A percentile compares a stretch with the other conserved stretches of the same genome.
phyloP scores from a whole-genome alignment of 345 rosid genomes.

The Eucalyptus melliodora region DNA sequence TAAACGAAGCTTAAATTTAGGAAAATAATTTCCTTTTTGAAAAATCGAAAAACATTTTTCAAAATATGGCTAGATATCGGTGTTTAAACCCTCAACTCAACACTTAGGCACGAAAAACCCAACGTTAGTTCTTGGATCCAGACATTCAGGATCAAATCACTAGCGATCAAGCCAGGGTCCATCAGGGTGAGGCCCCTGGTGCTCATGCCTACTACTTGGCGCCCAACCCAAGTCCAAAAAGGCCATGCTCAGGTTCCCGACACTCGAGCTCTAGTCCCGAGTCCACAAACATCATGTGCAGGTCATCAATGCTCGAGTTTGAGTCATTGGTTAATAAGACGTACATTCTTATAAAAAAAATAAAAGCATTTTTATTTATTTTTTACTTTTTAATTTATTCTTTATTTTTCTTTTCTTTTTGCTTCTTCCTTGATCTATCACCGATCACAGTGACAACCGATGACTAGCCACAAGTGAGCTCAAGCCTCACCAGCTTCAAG shows the following conservation, averaged over 20 bases:
- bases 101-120: not conserved
- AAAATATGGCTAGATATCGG: too few relatives aligned
- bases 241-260: accelerated
- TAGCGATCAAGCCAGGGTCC: accelerated
- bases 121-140: not conserved
- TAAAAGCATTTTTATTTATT: too few relatives aligned
- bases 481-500: not conserved
- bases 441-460: accelerated
- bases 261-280: not conserved
- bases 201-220: accelerated
- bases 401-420: not conserved
- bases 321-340: not conserved
- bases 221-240: not conserved
- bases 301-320: not conserved
- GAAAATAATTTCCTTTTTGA: too few relatives aligned
- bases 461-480: not conserved
- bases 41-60: accelerated
- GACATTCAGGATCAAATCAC: accelerated
- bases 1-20: too few relatives aligned
- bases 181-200: not conserved
- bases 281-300: not conserved
- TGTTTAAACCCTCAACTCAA: not conserved
- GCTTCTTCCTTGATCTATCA: not conserved
- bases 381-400: too few relatives aligned
- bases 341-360: too few relatives aligned